Percentiles rank a stretch among this genome's conserved stretches.
Conservation (phyloP, 1,139 yeast species). For the Yamadazyma epiphylla region DNA sequence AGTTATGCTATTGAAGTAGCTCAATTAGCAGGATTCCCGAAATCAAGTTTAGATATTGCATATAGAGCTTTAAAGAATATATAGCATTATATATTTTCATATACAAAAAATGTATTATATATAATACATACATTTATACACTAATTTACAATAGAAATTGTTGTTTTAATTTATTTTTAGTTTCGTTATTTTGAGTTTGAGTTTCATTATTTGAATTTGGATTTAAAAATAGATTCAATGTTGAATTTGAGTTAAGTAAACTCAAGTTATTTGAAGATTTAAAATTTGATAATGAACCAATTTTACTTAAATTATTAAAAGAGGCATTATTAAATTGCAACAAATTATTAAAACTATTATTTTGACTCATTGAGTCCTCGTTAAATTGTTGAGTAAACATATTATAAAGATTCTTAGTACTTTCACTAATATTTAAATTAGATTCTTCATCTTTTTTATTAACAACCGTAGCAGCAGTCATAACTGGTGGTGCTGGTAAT, state of each 20-base stretch:
- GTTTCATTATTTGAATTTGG: constrained; percentile 5
- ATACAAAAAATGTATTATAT: constrained; percentile 3
- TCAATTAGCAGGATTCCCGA: constrained; percentile 78
- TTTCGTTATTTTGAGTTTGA: constrained; percentile 5
- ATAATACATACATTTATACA: constrained; percentile 6
- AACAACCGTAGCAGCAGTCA: constrained; percentile 11
- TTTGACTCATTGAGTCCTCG: constrained; percentile 18
- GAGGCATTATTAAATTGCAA: constrained; percentile 18
- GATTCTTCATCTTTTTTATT: constrained; percentile 6
- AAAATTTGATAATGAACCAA: constrained; percentile 13
- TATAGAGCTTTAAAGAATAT: constrained; percentile 25
- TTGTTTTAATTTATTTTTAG: constrained; percentile 8
- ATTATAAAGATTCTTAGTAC: constrained; percentile 25
- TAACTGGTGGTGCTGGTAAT: constrained; percentile 15
- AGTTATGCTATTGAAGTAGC: constrained; percentile 91
- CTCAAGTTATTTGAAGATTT: constrained; percentile 11
- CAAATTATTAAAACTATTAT: constrained; percentile 26
- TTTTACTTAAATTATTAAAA: constrained; percentile 9
- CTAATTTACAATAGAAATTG: constrained; percentile 11
- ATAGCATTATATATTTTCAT: too few species aligned
- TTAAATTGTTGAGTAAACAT: constrained; percentile 28
- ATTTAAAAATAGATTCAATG: constrained; percentile 12
- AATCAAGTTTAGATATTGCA: constrained; percentile 52
- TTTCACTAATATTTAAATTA: constrained; percentile 17
- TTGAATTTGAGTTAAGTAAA: constrained; percentile 11